A percentile compares a stretch with the other conserved stretches of the same genome.
Conservation (phyloP, 768 basidiomycete genomes). For the Coprinellus micaceus region DNA sequence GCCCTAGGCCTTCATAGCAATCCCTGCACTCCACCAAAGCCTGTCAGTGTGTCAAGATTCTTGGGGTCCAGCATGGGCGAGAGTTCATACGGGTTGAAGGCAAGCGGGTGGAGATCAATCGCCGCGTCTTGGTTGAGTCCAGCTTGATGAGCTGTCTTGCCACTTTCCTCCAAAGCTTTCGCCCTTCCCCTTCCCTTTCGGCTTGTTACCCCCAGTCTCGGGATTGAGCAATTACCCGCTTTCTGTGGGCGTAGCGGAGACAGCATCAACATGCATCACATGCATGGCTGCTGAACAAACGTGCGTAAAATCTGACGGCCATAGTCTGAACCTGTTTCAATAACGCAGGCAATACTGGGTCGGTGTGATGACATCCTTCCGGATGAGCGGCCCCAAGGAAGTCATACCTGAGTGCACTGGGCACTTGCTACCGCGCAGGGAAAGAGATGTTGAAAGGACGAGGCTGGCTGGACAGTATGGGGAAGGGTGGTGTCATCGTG, state of each 20-base stretch:
- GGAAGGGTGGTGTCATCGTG: constrained; percentile 58
- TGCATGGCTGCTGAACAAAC: constrained; percentile 37
- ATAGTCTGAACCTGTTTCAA: constrained; percentile 50
- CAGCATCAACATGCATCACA: constrained; percentile 30
- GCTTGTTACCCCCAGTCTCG: constrained; percentile 21
- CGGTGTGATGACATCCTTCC: constrained; percentile 41
- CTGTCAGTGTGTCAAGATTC: constrained; percentile 57
- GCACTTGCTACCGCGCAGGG: constrained; percentile 67
- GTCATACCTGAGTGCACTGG: constrained; percentile 50
- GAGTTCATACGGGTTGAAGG: constrained; percentile 66
- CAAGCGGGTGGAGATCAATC: constrained; percentile 67
- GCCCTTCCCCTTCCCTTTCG: constrained; percentile 22
- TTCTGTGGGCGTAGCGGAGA: constrained; percentile 12
- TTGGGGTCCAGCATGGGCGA: constrained; percentile 92
- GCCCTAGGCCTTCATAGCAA: constrained; percentile 76
- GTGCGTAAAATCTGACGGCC: constrained; percentile 28
- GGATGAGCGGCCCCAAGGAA: constrained; percentile 45
- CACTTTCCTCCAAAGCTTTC: constrained; percentile 20
- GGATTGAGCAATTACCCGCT: too few species aligned
- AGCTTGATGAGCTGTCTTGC: constrained; percentile 29
- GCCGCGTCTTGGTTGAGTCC: constrained; percentile 38
- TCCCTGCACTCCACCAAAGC: constrained; percentile 66
- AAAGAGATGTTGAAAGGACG: constrained; percentile 55
- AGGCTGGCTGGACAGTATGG: constrained; percentile 66
- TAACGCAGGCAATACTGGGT: constrained; percentile 55